A percentile compares a stretch with the other conserved stretches of the same genome.
Conservation (phyloP, 2,329 filamentous ascomycete species). For the Colletotrichum sp. region DNA sequence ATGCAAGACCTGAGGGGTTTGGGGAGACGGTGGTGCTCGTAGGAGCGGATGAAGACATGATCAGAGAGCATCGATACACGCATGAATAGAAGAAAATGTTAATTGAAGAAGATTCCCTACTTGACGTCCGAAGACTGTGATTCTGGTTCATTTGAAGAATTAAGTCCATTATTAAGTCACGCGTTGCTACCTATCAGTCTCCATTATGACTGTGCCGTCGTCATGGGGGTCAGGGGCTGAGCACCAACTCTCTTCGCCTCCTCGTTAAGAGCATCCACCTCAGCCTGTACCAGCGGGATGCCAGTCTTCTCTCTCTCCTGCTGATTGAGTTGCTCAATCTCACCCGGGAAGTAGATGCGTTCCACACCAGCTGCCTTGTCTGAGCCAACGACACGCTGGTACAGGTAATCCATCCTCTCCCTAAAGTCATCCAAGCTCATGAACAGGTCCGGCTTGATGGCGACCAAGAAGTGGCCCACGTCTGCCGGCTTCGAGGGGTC, state of each 20-base stretch:
- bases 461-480: slow-evolving; percentile 77
- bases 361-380: slow-evolving; percentile 62
- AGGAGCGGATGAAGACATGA: neutral
- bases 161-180: neutral
- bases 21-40: accelerated
- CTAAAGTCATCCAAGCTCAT: slow-evolving; percentile 74
- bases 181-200: neutral
- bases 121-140: neutral
- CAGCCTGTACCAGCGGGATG: slow-evolving; percentile 63
- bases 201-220: neutral
- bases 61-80: neutral
- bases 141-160: neutral
- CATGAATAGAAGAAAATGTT: neutral
- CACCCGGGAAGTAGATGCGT: slow-evolving; percentile 65
- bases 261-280: slow-evolving; percentile 59
- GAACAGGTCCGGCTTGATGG: slow-evolving; percentile 77
- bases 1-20: accelerated
- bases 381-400: slow-evolving; percentile 56
- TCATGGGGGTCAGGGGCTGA: slow-evolving; percentile 1
- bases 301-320: slow-evolving; percentile 56
- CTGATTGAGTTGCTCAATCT: slow-evolving; percentile 63
- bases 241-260: slow-evolving; percentile 54
- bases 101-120: neutral
- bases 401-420: slow-evolving; percentile 61
- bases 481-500: slow-evolving; percentile 71